Conservation (phyloP, 2,329 filamentous ascomycete genomes). For the Fusarium ambrosium region DNA sequence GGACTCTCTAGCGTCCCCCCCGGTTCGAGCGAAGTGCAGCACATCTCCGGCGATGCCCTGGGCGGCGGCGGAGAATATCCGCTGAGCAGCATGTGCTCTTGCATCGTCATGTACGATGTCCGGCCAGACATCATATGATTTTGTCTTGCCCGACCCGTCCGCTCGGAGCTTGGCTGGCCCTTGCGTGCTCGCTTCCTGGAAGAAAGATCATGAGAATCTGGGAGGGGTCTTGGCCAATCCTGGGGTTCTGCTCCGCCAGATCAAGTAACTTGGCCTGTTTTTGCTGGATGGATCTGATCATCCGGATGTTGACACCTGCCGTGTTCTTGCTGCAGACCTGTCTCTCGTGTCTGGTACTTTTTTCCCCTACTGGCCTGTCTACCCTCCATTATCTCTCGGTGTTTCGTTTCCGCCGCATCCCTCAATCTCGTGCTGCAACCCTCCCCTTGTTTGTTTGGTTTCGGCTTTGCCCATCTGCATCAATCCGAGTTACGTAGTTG, state of each 20-base stretch:
- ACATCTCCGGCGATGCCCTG: constrained; percentile 1
- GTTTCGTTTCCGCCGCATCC: constrained; percentile 27
- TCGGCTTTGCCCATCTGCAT: constrained; percentile 20
- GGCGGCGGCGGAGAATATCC: constrained; percentile 30
- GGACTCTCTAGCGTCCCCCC: constrained; percentile 1
- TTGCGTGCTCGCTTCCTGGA: constrained; percentile 20
- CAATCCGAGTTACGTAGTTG: constrained; percentile 22
- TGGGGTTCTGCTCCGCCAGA: constrained; percentile 36
- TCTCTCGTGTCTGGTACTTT: constrained; percentile 21
- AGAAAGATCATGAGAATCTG: constrained; percentile 26
- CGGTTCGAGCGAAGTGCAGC: neutral
- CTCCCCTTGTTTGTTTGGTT: constrained; percentile 16
- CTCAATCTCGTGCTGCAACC: constrained; percentile 16
- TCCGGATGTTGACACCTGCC: constrained; percentile 12
- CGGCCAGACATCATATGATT: constrained; percentile 37
- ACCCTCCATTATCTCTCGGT: constrained; percentile 29
- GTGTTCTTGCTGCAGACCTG: neutral
- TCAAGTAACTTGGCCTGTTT: constrained; percentile 26
- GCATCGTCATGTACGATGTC: constrained; percentile 15
- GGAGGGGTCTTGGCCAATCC: constrained; percentile 35
- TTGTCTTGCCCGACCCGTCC: constrained; percentile 12
- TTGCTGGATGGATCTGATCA: constrained; percentile 4
- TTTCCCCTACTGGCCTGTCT: constrained; percentile 2
- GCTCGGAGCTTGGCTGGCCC: constrained; percentile 24
- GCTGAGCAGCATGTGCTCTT: constrained; percentile 20